Conservation (phyloP, 2,329 filamentous ascomycete genomes). For the Aureobasidium sp. region DNA sequence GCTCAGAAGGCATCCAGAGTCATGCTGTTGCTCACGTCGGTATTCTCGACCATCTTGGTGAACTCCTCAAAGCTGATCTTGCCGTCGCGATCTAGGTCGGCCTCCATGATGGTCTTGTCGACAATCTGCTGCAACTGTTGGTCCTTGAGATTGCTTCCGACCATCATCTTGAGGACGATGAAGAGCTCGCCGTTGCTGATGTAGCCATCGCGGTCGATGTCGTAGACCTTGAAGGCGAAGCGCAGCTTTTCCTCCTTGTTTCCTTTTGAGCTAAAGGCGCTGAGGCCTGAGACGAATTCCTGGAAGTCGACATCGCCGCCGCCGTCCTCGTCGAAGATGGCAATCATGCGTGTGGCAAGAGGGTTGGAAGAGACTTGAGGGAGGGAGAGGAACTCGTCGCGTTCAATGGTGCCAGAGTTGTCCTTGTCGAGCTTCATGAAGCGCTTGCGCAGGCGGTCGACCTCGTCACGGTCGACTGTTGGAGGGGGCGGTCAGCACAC, state of each 20-base stretch:
- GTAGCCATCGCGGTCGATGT: slow-evolving; percentile 96
- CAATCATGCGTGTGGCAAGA: slow-evolving; percentile 96
- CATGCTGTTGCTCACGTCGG: slow-evolving; percentile 43
- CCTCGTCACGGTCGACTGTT: slow-evolving; percentile 90
- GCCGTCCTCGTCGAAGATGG: slow-evolving; percentile 97
- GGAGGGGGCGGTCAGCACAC: slow-evolving; percentile 10
- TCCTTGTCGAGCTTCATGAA: slow-evolving; percentile 99
- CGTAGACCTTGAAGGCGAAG: slow-evolving; percentile 99
- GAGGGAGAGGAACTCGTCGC: slow-evolving; percentile 93
- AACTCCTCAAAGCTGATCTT: slow-evolving; percentile 99
- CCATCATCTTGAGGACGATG: slow-evolving; percentile 99
- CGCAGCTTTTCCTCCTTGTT: slow-evolving; percentile 98
- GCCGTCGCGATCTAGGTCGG: slow-evolving; percentile 88
- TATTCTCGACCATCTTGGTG: slow-evolving; percentile 96
- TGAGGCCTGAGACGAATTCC: slow-evolving; percentile 92
- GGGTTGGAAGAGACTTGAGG: slow-evolving; percentile 98
- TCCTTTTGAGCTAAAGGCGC: slow-evolving; percentile 92
- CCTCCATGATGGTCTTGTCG: slow-evolving; percentile 99
- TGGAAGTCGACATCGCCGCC: slow-evolving; percentile 98
- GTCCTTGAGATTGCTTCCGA: slow-evolving; percentile 97
- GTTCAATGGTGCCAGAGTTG: slow-evolving; percentile 95
- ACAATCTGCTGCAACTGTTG: slow-evolving; percentile 99
- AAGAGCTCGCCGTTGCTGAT: slow-evolving; percentile 99
- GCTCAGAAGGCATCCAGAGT: neutral
- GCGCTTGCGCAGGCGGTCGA: slow-evolving; percentile 87